phyloP scores from a whole-genome alignment of 1,139 yeast genomes.

The Debaryomyces subglobosus region DNA sequence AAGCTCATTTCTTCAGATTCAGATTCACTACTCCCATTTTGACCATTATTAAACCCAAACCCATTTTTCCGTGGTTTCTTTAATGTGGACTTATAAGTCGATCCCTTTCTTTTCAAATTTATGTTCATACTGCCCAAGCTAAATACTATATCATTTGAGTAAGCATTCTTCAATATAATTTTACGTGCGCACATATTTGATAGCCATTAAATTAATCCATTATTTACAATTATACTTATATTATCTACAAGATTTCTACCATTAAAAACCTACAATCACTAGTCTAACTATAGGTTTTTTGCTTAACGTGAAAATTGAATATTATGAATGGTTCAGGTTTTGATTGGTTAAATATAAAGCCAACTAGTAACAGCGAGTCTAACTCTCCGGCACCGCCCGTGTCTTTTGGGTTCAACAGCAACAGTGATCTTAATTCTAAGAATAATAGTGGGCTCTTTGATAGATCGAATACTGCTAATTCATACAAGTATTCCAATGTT shows the following conservation, averaged over 20 bases:
- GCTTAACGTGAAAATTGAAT: background rate
- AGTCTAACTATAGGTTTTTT: background rate
- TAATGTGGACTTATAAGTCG: background rate
- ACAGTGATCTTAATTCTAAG: constrained; percentile 4
- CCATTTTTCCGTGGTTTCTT: constrained; percentile 8
- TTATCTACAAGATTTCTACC: background rate
- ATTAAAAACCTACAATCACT: background rate
- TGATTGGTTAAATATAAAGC: constrained; percentile 28
- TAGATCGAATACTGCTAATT: background rate
- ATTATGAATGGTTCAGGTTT: constrained; percentile 21
- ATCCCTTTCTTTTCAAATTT: constrained; percentile 13
- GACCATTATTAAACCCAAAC: background rate
- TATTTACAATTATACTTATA: background rate
- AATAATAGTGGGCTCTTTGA: background rate
- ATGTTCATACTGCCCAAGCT: constrained; percentile 12
- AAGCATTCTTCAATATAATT: background rate
- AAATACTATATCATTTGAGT: background rate
- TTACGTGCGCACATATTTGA: constrained; percentile 8
- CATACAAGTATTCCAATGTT: constrained; percentile 9
- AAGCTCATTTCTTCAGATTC: constrained; percentile 13
- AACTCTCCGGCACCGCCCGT: constrained; percentile 27
- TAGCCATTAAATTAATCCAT: background rate
- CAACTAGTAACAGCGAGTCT: constrained; percentile 14
- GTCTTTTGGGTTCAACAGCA: constrained; percentile 21
- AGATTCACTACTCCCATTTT: constrained; percentile 7